phyloP scores from a whole-genome alignment of 1,284 basidiomycete species.

The Irpex sp. region DNA sequence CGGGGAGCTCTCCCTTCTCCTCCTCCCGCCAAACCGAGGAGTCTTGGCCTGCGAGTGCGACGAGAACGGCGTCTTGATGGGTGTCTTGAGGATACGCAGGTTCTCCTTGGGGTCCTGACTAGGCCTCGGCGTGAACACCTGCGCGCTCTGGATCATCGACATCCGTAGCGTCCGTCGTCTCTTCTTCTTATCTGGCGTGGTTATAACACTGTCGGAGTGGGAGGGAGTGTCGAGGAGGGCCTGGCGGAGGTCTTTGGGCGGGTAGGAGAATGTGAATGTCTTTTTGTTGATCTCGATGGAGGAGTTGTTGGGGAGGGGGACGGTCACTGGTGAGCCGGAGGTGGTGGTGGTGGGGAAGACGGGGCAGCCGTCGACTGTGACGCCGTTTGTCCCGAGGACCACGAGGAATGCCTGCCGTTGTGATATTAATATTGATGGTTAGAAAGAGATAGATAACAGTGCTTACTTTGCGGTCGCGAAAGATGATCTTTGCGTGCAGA shows the following conservation, averaged over 20 bases:
- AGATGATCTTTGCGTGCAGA: slow-evolving; percentile 62
- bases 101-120: slow-evolving; percentile 56
- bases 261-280: slow-evolving; percentile 63
- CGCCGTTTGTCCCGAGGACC: slow-evolving; percentile 51
- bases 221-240: slow-evolving; percentile 42
- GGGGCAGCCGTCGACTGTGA: slow-evolving; percentile 54
- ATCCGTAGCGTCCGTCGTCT: slow-evolving; percentile 48
- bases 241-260: slow-evolving; percentile 63
- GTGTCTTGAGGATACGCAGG: slow-evolving; percentile 53
- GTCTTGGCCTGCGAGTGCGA: not conserved
- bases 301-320: slow-evolving; percentile 59
- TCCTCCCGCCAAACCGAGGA: not conserved
- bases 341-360: slow-evolving; percentile 42
- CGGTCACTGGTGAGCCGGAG: slow-evolving; percentile 37
- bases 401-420: slow-evolving; percentile 53
- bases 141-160: slow-evolving; percentile 67
- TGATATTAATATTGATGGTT: too few species aligned
- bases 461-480: slow-evolving; percentile 54
- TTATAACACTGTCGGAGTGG: too few species aligned
- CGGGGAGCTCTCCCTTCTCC: slow-evolving; percentile 16
- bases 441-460: not conserved
- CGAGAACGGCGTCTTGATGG: slow-evolving; percentile 37
- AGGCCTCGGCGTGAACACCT: slow-evolving; percentile 64
- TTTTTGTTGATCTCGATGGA: slow-evolving; percentile 63
- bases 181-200: slow-evolving; percentile 22